These are phyloP conservation scores for Curvularia verruculosa DNA, from an alignment of 2,329 filamentous ascomycete species.

Conservation along the genomic window DNA sequence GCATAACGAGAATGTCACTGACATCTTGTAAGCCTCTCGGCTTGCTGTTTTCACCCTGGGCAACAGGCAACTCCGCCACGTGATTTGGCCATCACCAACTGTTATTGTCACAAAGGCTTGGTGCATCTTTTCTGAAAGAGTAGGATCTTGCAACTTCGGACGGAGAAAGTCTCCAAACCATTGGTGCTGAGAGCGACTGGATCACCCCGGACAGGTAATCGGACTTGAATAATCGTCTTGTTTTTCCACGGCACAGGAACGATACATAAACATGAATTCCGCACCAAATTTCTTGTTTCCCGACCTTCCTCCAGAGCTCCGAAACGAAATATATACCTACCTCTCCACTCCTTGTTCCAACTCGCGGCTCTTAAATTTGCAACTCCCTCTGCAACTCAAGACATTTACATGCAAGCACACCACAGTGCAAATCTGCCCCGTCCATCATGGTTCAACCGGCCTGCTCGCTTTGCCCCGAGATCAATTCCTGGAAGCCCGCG, in stretches of 20 bases:
- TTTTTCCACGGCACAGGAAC: too few relatives aligned
- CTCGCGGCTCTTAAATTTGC: conserved; percentile 10
- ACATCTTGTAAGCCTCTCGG: conserved; percentile 15
- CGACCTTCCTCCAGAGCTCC: conserved; percentile 38
- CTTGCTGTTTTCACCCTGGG: conserved; percentile 14
- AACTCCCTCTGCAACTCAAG: conserved; percentile 33
- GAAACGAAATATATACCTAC: conserved; percentile 39
- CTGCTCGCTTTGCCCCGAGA: conserved; percentile 31
- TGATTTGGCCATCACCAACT: conserved; percentile 18
- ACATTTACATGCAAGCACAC: conserved; percentile 36
- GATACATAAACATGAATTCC: conserved; percentile 7
- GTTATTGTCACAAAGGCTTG: conserved; percentile 1
- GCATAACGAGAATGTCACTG: conserved; percentile 14
- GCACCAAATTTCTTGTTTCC: conserved; percentile 28
- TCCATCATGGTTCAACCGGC: conserved; percentile 28
- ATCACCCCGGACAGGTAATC: neutral
- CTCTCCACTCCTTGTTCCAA: conserved; percentile 14
- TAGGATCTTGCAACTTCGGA: neutral
- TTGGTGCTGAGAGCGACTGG: too few relatives aligned
- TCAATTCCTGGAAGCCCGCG: conserved; percentile 31
- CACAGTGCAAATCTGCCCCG: conserved; percentile 27
- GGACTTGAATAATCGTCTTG: neutral
- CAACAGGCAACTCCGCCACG: conserved; percentile 20
- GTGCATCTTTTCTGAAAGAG: conserved; percentile 1
- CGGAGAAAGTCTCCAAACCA: neutral